Base-by-base conservation (phyloP, 805 yeast species). In the Metschnikowia santaceciliae region DNA sequence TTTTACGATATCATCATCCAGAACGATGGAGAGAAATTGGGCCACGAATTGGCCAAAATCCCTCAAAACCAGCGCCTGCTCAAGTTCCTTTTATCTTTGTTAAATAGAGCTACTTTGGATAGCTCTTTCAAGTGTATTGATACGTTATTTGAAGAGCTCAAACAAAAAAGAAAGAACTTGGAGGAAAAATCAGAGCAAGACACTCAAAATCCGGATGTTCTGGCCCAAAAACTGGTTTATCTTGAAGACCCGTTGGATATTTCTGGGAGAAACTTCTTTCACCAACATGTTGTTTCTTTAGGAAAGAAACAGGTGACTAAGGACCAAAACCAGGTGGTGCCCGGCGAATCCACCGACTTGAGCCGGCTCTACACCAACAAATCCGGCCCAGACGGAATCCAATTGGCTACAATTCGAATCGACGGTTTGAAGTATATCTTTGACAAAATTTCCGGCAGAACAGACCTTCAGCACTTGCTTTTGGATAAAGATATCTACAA, bases 241-340 rank as follows among this genome's bases (percentile, higher is more conserved):
- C 53, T 58, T 33, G 19, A 15, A 10, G 62, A 88, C 58, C 74
- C 83, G 0, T 70, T 82, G 6, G 97, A 90, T 60, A 81, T 91
- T 41, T 83, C 86, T 49, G 88, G 88, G 15, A 77, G 97, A 57
- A 91, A 88, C 63, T 84, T 91, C 61, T 79, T 91, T 60, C 98
- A 91, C 65, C 89, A 88, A 56, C 86, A 84, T 60, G 82, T 91
- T 22, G 83, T 91, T 49, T 79, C 86, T 7, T 75, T 87, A 50
- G 96, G 96, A 4, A 83, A 89, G 60, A 81, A 81, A 47, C 76
- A 72, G 50, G 61, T 66, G 35, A 54, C 49, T 61, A 74, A 61
- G 62, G 65, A 63, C 47, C 63, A 64, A 42, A 60, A 55, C 41
- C 51, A 82, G 10, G 79, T 80, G n/a, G 77, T 81, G 8, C 71